Base-by-base conservation (phyloP, 2,329 filamentous ascomycete species). In the Didymella pomorum region DNA sequence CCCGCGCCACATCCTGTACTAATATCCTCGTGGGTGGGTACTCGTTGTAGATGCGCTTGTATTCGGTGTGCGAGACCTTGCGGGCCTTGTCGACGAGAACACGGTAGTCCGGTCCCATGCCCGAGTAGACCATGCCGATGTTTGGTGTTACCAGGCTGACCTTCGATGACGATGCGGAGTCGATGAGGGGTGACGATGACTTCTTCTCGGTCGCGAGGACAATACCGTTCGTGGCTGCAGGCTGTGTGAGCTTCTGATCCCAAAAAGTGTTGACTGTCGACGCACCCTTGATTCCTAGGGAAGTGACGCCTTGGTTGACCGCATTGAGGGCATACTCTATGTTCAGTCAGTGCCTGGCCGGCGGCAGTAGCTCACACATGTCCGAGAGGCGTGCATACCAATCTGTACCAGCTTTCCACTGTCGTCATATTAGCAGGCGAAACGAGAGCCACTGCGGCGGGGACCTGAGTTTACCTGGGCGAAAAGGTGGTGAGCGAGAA, bases 31-130 rank as follows among this genome's bases (percentile, higher is more conserved):
- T 99, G 6, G 95, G 95, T n/a, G 95, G 95, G 83, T 99, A 99
- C 83, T 99, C 95, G 82, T 99, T 99, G 85, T 99, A 99, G 83
- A 99, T 93, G 79, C 95, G 92, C 87, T 99, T 99, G 88, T 99
- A 99, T 79, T 89, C 90, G 46, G 95, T 96, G 82, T 99, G 95
- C 56, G 93, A 97, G 68, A 97, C 95, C 81, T 98, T 99, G 76
- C 95, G 93, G 70, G 95, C 95, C 80, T 93, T 94, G 84, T 99
- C 95, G 71, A 98, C 95, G 53, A 99, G 86, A 57, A 99, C 92
- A 79, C 95, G 89, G 83, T 98, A 99, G 80, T 99, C 95, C 60
- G 95, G 95, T 28, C 95, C 94, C 95, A 99, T 99, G 77, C 95
- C 95, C 51, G 93, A 93, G 83, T 99, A 99, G 73, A 99, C 95